Conservation (phyloP, 2,329 filamentous ascomycete species). For the Shiraia sp. region DNA sequence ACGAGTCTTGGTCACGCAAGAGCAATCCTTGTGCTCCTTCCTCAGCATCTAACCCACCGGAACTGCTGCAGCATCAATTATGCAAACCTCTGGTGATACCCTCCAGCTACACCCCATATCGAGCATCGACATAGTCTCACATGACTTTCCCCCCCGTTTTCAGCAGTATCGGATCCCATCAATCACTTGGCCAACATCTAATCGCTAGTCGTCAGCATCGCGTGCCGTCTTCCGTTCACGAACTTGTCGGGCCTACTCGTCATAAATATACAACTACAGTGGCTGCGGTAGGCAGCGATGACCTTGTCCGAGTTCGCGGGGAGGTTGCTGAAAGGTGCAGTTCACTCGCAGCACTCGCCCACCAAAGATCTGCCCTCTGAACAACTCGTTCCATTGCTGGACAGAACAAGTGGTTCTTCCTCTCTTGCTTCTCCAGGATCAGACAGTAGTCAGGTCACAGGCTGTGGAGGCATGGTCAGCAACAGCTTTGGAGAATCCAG, state of each 20-base stretch:
- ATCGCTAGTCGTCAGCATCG: conserved; percentile 26
- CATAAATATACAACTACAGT: conserved; percentile 9
- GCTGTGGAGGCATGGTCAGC: conserved; percentile 31
- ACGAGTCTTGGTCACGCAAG: conserved; percentile 6
- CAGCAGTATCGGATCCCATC: conserved; percentile 41
- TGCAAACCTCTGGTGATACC: conserved; percentile 31
- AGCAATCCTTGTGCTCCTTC: conserved; percentile 10
- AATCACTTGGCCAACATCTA: conserved; percentile 39
- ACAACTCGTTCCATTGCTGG: conserved; percentile 18
- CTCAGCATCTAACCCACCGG: not conserved
- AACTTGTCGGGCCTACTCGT: conserved; percentile 9
- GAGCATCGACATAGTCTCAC: conserved; percentile 45
- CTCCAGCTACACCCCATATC: conserved; percentile 35
- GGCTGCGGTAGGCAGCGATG: conserved; percentile 33
- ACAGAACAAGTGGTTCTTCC: conserved; percentile 16
- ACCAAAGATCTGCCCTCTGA: conserved; percentile 21
- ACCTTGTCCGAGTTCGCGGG: conserved; percentile 34
- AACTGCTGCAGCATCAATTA: conserved; percentile 5
- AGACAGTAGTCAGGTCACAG: conserved; percentile 12
- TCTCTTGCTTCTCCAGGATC: conserved; percentile 13
- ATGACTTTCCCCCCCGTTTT: conserved; percentile 43
- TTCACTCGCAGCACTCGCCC: conserved; percentile 30
- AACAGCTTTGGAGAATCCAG: conserved; percentile 28
- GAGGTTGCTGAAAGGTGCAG: conserved; percentile 42
- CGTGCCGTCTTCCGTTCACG: conserved; percentile 28